Base-by-base conservation (phyloP, 805 yeast species). In the Wickerhamiella vanderwaltii region DNA sequence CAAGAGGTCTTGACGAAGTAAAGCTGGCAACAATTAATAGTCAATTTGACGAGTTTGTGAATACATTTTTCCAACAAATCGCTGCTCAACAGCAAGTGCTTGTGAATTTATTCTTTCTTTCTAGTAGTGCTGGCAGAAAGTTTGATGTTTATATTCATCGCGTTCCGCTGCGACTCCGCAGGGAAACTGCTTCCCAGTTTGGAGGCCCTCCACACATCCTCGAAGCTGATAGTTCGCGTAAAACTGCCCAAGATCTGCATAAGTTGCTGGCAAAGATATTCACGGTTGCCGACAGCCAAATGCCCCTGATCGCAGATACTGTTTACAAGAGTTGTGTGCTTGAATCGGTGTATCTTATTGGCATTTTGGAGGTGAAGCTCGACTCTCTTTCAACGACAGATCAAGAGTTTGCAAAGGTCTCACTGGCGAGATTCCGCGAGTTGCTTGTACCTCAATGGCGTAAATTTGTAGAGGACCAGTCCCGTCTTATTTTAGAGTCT, bases 401-500 rank as follows among this genome's bases (percentile, higher is more conserved):
- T 54, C 86, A 79, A 53, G 94, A 82, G 48, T 83, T 69, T 50
- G 60, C 71, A 16, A 62, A 71, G 45, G 65, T 68, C 29, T 63
- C 69, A 40, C 63, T 79, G 46, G 65, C 64, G 24, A 73, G 72
- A 46, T 48, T 76, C 4, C 60, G 64, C n/a, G 74, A 73, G 22
- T 72, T 71, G 54, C 62, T 75, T 33, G 61, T 60, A 30, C 59
- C 58, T 26, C 63, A 65, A 13, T 84, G 94, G 94, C 60, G 61
- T 15, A 72, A 71, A 46, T 73, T 72, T 47, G 58, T 79, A 18
- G 71, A 69, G 13, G 61, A 60, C n/a, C 84, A 81, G 55, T 59
- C 71, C 5, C 60, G 65, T 23, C 48, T 53, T 12, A 63, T 75
- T 13, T 67, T 66, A 30, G 64, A 68, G 43, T 57, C 56, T 29